phyloP scores from a whole-genome alignment of 2,329 filamentous ascomycete genomes.

The Pseudocercospora cruenta region DNA sequence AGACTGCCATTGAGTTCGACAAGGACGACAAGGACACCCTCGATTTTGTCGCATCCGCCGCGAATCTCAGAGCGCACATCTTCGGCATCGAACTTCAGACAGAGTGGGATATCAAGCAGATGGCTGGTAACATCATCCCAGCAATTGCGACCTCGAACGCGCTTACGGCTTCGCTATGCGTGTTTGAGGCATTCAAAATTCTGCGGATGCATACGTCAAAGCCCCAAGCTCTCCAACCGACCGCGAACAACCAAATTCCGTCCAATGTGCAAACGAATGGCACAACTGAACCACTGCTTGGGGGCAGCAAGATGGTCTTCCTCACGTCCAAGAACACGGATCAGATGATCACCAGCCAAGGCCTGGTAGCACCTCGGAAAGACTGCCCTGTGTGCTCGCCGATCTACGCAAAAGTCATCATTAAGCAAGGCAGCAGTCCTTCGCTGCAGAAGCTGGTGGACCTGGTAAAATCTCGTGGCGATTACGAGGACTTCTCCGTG shows the following conservation, averaged over 20 bases:
- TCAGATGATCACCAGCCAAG: constrained; percentile 61
- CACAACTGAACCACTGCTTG: constrained; percentile 26
- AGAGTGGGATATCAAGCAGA: constrained; percentile 96
- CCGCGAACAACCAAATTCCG: constrained; percentile 22
- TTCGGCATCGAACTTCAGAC: constrained; percentile 88
- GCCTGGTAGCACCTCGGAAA: constrained; percentile 68
- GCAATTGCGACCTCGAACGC: constrained; percentile 98
- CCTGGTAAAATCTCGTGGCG: constrained; percentile 70
- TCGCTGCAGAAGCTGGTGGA: constrained; percentile 81
- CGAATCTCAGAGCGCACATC: constrained; percentile 85
- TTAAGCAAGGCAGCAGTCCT: constrained; percentile 58
- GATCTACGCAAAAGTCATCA: constrained; percentile 32
- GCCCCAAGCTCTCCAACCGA: constrained; percentile 18
- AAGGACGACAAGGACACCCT: constrained; percentile 96
- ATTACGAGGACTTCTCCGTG: constrained; percentile 78
- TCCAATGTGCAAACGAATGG: constrained; percentile 20
- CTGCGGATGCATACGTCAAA: constrained; percentile 59
- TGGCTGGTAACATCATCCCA: constrained; percentile 98
- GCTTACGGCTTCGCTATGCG: constrained; percentile 89
- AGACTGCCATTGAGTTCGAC: constrained; percentile 79
- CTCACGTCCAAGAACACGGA: constrained; percentile 68
- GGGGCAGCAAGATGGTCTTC: constrained; percentile 73
- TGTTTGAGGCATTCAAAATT: constrained; percentile 90
- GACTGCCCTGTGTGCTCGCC: constrained; percentile 75
- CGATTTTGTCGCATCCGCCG: constrained; percentile 88